Base-by-base conservation (phyloP, 2,329 filamentous ascomycete genomes). In the Xylariaceae sp. region DNA sequence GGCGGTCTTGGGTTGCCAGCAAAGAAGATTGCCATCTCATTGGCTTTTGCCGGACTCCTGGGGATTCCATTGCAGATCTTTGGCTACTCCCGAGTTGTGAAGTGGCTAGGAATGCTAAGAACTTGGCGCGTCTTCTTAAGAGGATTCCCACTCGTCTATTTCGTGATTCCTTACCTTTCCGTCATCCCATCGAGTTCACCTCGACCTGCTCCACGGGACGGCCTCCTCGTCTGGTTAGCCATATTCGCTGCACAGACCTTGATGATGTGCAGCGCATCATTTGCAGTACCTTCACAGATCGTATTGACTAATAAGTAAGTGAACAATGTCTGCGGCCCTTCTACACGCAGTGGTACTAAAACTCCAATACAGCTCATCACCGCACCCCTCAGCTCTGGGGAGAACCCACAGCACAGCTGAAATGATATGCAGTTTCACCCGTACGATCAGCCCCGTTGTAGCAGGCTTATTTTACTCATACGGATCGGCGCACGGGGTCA, bases 271-370 rank as follows among this genome's bases (percentile, higher is more conserved):
- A 55, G 45, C 27, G 41, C 52, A 18, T 44, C 52, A 30, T 50
- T 55, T 40, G 52, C 46, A 4, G 52, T 55, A 6, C 52, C 52
- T 10, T 55, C 52, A 3, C 52, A 55, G 11, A 50, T 50, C 6
- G 52, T 55, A 33, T 33, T 55, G 16, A 55, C 52, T 27, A 55
- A 55, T 15, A 55, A 55, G 52, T 55, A 45, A 54, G 51, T 50
- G n/a, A 8, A 39, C n/a, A 9, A 27, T 16, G 21, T n/a, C 16
- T 35, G 5, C 27, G 8, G 4, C 16, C 27, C 13, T 40, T 36
- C 13, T 16, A 13, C 23, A 13, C 21, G 6, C 13, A 35, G 7
- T 9, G n/a, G 7, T 30, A 23, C 35, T 48, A 13, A 50, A 11
- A 41, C 8, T 20, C 6, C 9, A 20, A 18, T 2, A 36, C 2